Conservation (phyloP, 2,329 filamentous ascomycete genomes). For the Colletotrichum sp. region DNA sequence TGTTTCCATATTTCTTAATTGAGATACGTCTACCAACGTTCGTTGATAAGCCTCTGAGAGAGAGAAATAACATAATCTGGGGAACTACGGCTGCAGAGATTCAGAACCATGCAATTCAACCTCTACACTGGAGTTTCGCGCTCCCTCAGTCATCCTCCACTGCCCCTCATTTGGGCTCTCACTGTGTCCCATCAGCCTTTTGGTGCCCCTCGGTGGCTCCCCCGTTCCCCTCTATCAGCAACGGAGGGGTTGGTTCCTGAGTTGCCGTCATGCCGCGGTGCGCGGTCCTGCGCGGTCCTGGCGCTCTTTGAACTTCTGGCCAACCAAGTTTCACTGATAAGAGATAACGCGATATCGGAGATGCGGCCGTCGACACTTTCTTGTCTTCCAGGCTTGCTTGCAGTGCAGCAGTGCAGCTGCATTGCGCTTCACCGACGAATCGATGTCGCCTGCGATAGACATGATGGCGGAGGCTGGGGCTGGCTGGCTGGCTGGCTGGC, state of each 20-base stretch:
- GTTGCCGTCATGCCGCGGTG: background rate
- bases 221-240: background rate
- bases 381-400: background rate
- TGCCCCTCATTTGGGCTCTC: background rate
- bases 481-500: background rate
- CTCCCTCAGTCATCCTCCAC: background rate
- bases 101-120: background rate
- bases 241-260: slow-evolving; percentile 18
- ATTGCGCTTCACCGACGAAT: background rate
- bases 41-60: background rate
- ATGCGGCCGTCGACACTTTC: slow-evolving; percentile 4
- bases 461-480: background rate
- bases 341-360: slow-evolving; percentile 19
- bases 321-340: slow-evolving; percentile 12
- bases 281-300: background rate
- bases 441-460: background rate
- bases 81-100: background rate
- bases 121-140: background rate
- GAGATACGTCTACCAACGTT: background rate
- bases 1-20: background rate
- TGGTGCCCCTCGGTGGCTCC: background rate
- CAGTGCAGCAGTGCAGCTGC: background rate
- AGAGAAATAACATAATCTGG: background rate
- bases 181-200: background rate
- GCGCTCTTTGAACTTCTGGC: background rate